Percentiles rank a stretch among this genome's conserved stretches.
phyloP scores from a whole-genome alignment of 306 rosid species.

The Fagus crenata region DNA sequence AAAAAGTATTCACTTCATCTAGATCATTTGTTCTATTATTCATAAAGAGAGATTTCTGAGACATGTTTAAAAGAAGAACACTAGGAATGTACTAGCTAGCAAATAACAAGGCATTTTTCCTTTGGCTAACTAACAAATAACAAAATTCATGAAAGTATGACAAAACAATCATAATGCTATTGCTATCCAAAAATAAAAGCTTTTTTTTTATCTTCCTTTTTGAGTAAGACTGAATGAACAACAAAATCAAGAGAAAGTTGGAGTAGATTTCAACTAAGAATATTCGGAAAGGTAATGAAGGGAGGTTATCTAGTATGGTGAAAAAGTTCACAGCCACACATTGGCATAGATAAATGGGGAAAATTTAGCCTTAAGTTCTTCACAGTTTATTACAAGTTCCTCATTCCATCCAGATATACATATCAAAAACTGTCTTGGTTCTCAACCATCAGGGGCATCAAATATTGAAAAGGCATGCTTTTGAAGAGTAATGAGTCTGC shows the following conservation, averaged over 20 bases:
- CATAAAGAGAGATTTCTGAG: too few species aligned
- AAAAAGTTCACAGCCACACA: not conserved
- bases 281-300: not conserved
- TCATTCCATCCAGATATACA: not conserved
- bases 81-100: not conserved
- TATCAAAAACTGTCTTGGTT: not conserved
- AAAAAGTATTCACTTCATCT: not conserved
- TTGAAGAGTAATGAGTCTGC: not conserved
- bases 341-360: not conserved
- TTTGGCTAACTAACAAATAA: not conserved
- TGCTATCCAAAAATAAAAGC: not conserved
- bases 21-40: not conserved
- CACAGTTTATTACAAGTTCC: not conserved
- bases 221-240: not conserved
- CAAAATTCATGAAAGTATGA: not conserved
- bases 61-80: not conserved
- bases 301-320: not conserved
- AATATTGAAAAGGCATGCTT: slow-evolving; percentile 15
- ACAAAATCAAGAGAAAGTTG: not conserved
- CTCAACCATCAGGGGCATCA: slow-evolving; percentile 22
- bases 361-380: not conserved
- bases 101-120: not conserved
- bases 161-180: not conserved
- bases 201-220: not conserved
- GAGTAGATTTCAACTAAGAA: slow-evolving; percentile 4